A percentile compares a stretch with the other conserved stretches of the same genome.
Evolutionary conservation across 345 rosid species (phyloP).

Genomic region (Mallotus nudiflorus): DNA sequence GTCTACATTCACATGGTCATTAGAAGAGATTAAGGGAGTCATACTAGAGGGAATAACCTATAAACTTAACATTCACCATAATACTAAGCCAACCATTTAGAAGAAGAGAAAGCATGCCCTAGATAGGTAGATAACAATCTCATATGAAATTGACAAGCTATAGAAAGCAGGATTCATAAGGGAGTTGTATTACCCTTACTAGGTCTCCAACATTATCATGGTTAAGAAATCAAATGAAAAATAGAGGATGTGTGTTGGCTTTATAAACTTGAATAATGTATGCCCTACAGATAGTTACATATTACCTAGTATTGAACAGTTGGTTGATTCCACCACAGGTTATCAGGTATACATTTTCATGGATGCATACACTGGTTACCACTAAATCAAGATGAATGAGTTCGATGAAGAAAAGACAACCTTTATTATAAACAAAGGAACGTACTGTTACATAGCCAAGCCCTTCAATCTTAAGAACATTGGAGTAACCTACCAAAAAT

Average conservation of each 20-base stretch:
- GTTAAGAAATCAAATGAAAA: neutral
- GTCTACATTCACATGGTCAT: too few species aligned
- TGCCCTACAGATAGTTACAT: neutral
- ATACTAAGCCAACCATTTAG: too few species aligned
- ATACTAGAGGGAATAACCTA: too few species aligned
- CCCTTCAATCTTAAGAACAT: neutral
- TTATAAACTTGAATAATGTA: neutral
- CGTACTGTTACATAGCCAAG: neutral
- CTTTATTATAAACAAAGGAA: neutral
- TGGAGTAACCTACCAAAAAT: neutral
- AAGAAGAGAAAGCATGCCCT: neutral
- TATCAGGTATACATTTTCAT: neutral
- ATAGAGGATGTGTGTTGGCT: neutral
- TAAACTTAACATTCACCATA: too few species aligned
- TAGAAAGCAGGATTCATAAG: neutral
- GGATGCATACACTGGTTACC: neutral
- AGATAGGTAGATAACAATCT: neutral
- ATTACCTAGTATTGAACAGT: neutral
- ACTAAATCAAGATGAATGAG: neutral
- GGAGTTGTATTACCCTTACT: neutral
- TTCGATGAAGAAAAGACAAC: neutral
- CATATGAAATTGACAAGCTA: neutral
- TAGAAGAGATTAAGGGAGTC: too few species aligned
- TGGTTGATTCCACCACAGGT: neutral
- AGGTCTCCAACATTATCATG: neutral